Percentiles rank a stretch among this genome's conserved stretches.
phyloP scores from a whole-genome alignment of 176 grass and related monocot genomes.

The Phoenix roebelenii region DNA sequence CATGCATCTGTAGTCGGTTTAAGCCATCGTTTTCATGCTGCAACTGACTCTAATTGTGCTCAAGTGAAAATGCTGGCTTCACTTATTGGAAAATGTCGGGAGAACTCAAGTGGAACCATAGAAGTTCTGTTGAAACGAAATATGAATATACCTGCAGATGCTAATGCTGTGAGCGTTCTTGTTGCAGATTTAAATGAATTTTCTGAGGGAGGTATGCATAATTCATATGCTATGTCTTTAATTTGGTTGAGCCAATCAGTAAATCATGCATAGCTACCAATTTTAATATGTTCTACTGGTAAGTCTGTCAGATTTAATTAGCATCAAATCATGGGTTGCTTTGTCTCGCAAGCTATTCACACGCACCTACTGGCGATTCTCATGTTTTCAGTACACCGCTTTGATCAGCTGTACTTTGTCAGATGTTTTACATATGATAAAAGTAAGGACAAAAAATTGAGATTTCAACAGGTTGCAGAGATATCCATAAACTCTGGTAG shows the following conservation, averaged over 20 bases:
- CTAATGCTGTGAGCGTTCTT: constrained; percentile 75
- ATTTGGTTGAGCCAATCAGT: no score
- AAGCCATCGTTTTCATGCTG: constrained; percentile 55
- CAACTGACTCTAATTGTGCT: constrained; percentile 39
- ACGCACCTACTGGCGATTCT: no score
- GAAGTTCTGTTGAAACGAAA: constrained; percentile 83
- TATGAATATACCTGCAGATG: constrained; percentile 75
- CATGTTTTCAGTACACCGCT: no score
- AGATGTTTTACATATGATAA: no score
- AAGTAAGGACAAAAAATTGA: no score
- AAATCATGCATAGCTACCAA: no score
- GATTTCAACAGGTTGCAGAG: no score
- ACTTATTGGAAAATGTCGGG: constrained; percentile 58
- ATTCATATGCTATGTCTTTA: neutral
- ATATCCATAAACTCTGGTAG: no score
- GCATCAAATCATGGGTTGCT: no score
- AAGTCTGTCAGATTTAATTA: neutral
- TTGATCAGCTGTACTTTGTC: no score
- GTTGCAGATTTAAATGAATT: constrained; percentile 49
- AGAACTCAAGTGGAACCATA: constrained; percentile 47
- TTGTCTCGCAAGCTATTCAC: no score
- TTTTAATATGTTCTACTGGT: no score
- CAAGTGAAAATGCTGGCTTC: constrained; percentile 50
- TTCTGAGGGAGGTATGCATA: constrained; percentile 58
- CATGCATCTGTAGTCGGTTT: constrained; percentile 85